Evolutionary conservation across 139 green algal species (phyloP), one percentile per base, ranked within the genome.

Genomic region (Picochlorum sp.): DNA sequence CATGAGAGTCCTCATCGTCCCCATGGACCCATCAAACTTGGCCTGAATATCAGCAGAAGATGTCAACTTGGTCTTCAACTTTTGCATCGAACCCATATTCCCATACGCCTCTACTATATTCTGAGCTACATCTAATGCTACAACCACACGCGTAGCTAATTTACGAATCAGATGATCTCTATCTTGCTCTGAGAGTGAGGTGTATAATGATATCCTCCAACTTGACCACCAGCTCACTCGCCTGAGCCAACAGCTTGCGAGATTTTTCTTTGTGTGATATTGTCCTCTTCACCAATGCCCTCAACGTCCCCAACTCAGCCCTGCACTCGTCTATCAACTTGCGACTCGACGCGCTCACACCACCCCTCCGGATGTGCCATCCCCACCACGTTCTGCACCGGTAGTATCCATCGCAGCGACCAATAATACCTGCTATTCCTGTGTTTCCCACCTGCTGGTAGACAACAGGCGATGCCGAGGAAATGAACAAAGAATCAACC

Each of bases 191-290:
- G 62, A 62, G 13, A 71, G 47, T 6, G 66, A n/a, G 2, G 30
- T 34, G 37, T 50, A 14, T 68, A 71, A 72, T 16, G 20, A 78
- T 61, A 23, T 75, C 61, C n/a, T 83, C 77, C 1, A 83, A 54
- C 2, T 57, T 62, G 10, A 76, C 30, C 18, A 71, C 70, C 9
- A 71, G 70, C 21, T 65, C 71, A 28, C 62, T 71, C 23, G 70
- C 71, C 3, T 72, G 64, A 26, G 49, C 59, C 45, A 83, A 32
- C 45, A 80, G 9, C 24, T 61, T 63, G 4, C 41, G 50, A 59
- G 71, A 83, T 51, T 73, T 76, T 57, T 83, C 77, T 1, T 65
- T 56, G 30, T 79, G 54, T 13, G 49, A 56, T 47, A 32, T 62
- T 13, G 70, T 70, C 2, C 10, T 58, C n/a, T 80, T 73, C 44